phyloP scores from a whole-genome alignment of 176 grass and related monocot species.

The Oryza australiensis region DNA sequence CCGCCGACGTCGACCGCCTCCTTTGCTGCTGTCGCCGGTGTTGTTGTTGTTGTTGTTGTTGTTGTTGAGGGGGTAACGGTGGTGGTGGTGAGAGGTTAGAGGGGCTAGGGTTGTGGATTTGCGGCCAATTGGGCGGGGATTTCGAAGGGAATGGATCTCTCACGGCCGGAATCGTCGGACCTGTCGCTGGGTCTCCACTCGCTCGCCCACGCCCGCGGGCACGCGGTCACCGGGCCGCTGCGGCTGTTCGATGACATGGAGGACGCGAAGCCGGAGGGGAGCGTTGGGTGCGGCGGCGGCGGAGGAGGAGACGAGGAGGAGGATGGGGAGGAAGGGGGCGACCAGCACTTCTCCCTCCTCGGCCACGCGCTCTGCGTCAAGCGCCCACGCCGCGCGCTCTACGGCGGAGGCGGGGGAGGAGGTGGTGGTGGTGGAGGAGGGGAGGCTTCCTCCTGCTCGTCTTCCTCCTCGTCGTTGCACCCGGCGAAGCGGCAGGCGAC shows the following conservation, averaged over 20 bases:
- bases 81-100: not conserved
- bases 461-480: conserved; percentile 46
- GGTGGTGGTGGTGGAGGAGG: not conserved
- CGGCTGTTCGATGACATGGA: conserved; percentile 50
- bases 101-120: conserved; percentile 36
- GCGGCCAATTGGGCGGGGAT: not conserved
- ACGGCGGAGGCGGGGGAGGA: conserved; percentile 18
- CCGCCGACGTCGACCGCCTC: not conserved
- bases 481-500: conserved; percentile 49
- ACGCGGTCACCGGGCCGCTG: conserved; percentile 36
- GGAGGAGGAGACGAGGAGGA: not conserved
- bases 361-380: conserved; percentile 87
- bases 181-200: conserved; percentile 80
- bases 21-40: not conserved
- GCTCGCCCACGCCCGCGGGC: conserved; percentile 25
- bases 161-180: conserved; percentile 54
- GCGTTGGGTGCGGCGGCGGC: conserved; percentile 1
- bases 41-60: conserved; percentile 9
- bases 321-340: conserved; percentile 37
- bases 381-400: conserved; percentile 54
- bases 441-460: conserved; percentile 63
- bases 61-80: no score
- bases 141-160: conserved; percentile 63
- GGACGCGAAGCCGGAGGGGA: conserved; percentile 36
- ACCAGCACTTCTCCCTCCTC: conserved; percentile 70